A percentile compares a stretch with the other conserved stretches of the same genome.
phyloP scores from a whole-genome alignment of 345 rosid species.

The Moringa oleifera region DNA sequence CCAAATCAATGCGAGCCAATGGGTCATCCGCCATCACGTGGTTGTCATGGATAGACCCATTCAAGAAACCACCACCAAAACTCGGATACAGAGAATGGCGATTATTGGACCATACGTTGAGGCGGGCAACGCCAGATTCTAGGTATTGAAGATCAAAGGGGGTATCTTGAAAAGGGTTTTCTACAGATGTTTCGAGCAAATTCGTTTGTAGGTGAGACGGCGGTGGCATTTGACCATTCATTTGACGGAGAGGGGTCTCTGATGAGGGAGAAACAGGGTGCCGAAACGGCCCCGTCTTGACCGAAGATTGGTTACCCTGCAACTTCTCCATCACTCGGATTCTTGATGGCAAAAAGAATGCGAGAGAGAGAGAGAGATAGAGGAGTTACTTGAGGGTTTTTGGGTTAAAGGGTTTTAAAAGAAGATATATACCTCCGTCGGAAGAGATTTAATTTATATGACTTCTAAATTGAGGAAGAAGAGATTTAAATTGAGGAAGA shows the following conservation, averaged over 20 bases:
- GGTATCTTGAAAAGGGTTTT: constrained; percentile 2
- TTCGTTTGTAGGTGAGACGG: too few species aligned
- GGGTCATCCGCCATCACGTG: constrained; percentile 15
- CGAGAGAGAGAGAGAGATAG: too few species aligned
- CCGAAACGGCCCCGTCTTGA: too few species aligned
- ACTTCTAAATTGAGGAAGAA: too few species aligned
- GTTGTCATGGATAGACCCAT: not conserved
- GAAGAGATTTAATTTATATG: too few species aligned
- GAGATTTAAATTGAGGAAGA: not conserved
- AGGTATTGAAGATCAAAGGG: constrained; percentile 12
- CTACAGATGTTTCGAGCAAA: constrained; percentile 4
- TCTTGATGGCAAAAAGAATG: not conserved
- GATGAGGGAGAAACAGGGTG: not conserved
- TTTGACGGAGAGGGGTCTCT: too few species aligned
- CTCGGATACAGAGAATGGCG: not conserved
- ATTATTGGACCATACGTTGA: constrained; percentile 9
- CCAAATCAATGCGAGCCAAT: constrained; percentile 15
- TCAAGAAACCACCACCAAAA: not conserved
- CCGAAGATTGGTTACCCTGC: too few species aligned
- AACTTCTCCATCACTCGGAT: not conserved
- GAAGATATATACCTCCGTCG: not conserved
- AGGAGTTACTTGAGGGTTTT: too few species aligned
- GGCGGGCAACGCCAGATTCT: constrained; percentile 23
- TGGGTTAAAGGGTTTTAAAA: constrained; percentile 12
- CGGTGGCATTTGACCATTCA: too few species aligned